These are phyloP conservation scores for Eimeria maxima DNA, from an alignment of 169 alveolate genomes.

Conservation along the genomic window DNA sequence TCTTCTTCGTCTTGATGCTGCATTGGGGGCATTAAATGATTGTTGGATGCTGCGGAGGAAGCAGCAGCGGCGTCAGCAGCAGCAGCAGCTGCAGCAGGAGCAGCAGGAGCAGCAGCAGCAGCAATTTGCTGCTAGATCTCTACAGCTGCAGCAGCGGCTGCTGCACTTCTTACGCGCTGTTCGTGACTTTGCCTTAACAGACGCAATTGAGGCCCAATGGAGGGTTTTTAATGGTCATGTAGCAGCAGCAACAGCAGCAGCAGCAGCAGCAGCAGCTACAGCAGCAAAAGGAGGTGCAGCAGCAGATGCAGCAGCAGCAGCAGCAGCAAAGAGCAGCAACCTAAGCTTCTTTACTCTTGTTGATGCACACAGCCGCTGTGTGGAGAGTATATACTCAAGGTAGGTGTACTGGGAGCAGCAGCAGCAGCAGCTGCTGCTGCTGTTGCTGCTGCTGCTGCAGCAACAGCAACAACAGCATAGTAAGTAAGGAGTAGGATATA, in stretches of 20 bases:
- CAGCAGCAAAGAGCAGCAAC: not conserved
- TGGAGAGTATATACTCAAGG: not conserved
- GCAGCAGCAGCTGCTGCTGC: not conserved
- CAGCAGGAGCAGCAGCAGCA: not conserved
- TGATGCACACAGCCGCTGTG: not conserved
- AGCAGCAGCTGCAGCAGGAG: too few species aligned
- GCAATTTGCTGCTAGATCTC: not conserved
- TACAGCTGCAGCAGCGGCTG: slow-evolving; percentile 14
- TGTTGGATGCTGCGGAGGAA: too few species aligned
- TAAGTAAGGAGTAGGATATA: too few species aligned
- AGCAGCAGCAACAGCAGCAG: too few species aligned
- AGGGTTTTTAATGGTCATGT: not conserved
- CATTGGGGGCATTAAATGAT: not conserved
- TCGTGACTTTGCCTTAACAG: not conserved
- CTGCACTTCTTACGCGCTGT: not conserved
- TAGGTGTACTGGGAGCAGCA: not conserved
- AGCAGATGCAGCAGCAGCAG: not conserved
- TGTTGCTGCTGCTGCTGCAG: too few species aligned
- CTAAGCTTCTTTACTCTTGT: slow-evolving; percentile 3
- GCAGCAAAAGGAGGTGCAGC: too few species aligned
- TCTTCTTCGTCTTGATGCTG: not conserved
- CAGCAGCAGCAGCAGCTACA: too few species aligned
- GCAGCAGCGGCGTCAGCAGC: not conserved
- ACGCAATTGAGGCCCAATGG: not conserved
- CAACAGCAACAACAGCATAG: too few species aligned